phyloP scores from a whole-genome alignment of 2,329 filamentous ascomycete species.

The Helotiales sp. region DNA sequence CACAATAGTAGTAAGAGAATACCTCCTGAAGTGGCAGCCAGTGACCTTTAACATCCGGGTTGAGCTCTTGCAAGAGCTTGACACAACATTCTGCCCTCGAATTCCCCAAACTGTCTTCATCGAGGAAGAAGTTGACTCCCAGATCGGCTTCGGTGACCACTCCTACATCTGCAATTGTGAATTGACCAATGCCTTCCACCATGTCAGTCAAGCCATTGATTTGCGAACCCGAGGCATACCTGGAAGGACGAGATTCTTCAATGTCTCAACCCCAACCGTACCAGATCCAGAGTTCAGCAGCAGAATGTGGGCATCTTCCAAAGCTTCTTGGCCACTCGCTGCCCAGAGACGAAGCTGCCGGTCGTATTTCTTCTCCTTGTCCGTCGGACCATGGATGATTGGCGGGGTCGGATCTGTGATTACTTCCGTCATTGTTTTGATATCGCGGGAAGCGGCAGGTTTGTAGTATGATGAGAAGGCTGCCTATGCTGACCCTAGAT shows the following conservation, averaged over 20 bases:
- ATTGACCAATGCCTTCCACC: slow-evolving; percentile 74
- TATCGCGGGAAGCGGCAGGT: background rate
- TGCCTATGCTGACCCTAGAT: no score
- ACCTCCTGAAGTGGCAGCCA: slow-evolving; percentile 57
- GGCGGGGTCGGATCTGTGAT: slow-evolving; percentile 40
- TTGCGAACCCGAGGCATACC: slow-evolving; percentile 45
- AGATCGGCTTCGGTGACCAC: slow-evolving; percentile 79
- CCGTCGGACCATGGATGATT: slow-evolving; percentile 51
- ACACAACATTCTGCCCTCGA: slow-evolving; percentile 77
- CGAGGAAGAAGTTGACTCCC: slow-evolving; percentile 96
- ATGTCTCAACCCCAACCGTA: slow-evolving; percentile 82
- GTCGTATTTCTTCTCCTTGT: slow-evolving; percentile 81
- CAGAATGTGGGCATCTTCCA: slow-evolving; percentile 90
- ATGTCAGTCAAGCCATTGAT: slow-evolving; percentile 17
- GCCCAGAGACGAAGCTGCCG: slow-evolving; percentile 95
- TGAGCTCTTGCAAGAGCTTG: slow-evolving; percentile 79
- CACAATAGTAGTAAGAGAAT: slow-evolving; percentile 22
- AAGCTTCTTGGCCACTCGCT: slow-evolving; percentile 82
- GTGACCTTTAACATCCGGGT: slow-evolving; percentile 84
- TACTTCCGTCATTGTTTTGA: slow-evolving; percentile 29
- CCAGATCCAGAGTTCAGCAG: slow-evolving; percentile 86
- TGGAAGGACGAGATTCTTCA: slow-evolving; percentile 97
- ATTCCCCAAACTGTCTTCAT: slow-evolving; percentile 73
- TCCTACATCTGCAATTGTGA: slow-evolving; percentile 84
- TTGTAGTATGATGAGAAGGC: background rate